phyloP scores from a whole-genome alignment of 306 rosid genomes.

The Abrus precatorius region DNA sequence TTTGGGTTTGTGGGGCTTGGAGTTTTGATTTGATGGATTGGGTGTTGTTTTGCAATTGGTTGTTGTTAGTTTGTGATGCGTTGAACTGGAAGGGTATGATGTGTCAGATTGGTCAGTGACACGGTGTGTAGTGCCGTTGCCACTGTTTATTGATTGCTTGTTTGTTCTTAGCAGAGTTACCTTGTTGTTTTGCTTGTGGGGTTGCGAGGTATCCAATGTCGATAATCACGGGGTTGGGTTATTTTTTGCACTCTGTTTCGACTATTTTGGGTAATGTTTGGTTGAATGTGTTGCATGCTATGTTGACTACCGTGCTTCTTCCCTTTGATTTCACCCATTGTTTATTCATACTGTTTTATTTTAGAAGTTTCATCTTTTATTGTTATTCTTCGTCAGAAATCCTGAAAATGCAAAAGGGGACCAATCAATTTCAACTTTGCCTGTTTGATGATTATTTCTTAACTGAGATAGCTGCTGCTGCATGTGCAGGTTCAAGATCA shows the following conservation, averaged over 20 bases:
- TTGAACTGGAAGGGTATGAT: background rate
- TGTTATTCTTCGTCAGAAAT: background rate
- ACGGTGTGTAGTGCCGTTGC: background rate
- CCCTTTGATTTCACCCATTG: background rate
- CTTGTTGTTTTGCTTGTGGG: constrained; percentile 4
- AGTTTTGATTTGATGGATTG: constrained; percentile 30
- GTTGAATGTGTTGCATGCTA: background rate
- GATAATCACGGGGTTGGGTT: constrained; percentile 44
- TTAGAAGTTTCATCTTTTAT: background rate
- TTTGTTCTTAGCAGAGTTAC: background rate
- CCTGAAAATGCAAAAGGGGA: background rate
- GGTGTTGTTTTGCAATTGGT: constrained; percentile 33
- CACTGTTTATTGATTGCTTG: constrained; percentile 4
- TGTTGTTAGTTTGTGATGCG: constrained; percentile 26
- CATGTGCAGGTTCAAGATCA: constrained; percentile 77
- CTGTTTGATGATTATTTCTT: constrained; percentile 22
- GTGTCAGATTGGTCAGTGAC: constrained; percentile 5
- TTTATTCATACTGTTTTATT: background rate
- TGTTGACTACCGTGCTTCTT: constrained; percentile 18
- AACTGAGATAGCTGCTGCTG: constrained; percentile 36
- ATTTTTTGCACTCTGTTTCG: constrained; percentile 33
- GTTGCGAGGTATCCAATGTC: constrained; percentile 33
- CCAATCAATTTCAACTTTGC: background rate
- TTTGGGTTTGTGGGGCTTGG: constrained; percentile 29
- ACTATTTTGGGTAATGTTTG: constrained; percentile 35